Evolutionary conservation across 2,329 filamentous ascomycete species (phyloP), one percentile per base, ranked within the genome.

Genomic region (Microdochium paspali): DNA sequence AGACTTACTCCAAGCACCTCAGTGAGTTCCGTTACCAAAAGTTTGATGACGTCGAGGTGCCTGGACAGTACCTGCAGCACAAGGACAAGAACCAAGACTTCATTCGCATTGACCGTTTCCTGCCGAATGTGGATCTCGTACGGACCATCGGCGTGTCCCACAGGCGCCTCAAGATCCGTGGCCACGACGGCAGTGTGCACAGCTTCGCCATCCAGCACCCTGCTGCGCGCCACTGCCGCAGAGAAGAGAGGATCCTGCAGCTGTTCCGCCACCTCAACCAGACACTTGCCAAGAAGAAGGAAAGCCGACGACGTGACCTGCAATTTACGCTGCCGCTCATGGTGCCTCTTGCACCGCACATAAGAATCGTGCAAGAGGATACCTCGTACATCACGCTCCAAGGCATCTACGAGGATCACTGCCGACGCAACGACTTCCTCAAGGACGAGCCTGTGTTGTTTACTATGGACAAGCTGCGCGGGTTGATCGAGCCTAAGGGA

Each of bases 31-130:
- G 89, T 32, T 98, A 95, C 73, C 84, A 93, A 64, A 97, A 96
- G 65, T 96, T 98, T 56, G 93, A 99, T 60, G 94, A 98, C 58
- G 91, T 99, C 12, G 93, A 99, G 66, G 82, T 99, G 30, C 94
- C 94, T 3, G 93, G 93, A 1, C 93, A 99, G 63, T 99, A 99
- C 65, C 72, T 96, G 53, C 84, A 95, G 62, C 93, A 96, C 69
- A 94, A 93, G 66, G 94, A 99, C 60, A 98, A 97, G 78, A 98
- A 98, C 65, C 90, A 95, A 58, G 93, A 98, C 64, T 98, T 99
- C 62, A 85, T 98, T 54, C 85, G 90, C 43, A 97, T 98, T 54
- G 94, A 98, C 64, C 85, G 91, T 23, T 98, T 98, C 79, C 69
- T 98, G 57, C 90, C 94, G 10, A 87, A 93, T 54, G 90, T 99